Evolutionary conservation across 2,329 filamentous ascomycete genomes (phyloP).

Genomic region (Ceratocystiopsis minuta): DNA sequence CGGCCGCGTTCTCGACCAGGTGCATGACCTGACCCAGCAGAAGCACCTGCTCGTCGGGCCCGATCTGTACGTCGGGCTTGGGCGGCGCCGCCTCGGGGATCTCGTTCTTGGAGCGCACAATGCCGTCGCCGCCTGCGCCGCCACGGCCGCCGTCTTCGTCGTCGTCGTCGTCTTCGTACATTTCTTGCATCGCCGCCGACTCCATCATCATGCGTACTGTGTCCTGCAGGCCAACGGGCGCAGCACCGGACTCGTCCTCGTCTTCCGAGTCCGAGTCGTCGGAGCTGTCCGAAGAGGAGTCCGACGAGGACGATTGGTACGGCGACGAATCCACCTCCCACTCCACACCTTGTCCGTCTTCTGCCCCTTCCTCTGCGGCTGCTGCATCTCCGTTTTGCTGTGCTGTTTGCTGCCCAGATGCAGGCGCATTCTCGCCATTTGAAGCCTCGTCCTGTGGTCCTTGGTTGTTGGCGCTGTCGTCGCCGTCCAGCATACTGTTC

Average conservation of each 20-base stretch:
- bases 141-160: conserved; percentile 19
- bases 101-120: conserved; percentile 73
- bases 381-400: too few relatives aligned
- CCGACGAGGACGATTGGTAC: conserved; percentile 30
- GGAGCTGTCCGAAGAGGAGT: conserved; percentile 22
- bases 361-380: background rate
- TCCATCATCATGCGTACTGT: conserved; percentile 74
- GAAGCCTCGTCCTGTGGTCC: too few relatives aligned
- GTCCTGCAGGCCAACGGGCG: conserved; percentile 59
- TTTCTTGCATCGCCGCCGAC: conserved; percentile 34
- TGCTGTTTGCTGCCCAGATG: background rate
- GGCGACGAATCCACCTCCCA: conserved; percentile 74
- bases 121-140: conserved; percentile 18
- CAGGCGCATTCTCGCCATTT: too few relatives aligned
- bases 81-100: conserved; percentile 41
- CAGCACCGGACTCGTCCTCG: conserved; percentile 37
- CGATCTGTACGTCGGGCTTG: conserved; percentile 65
- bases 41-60: conserved; percentile 56
- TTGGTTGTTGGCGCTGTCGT: background rate
- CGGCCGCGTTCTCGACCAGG: conserved; percentile 58
- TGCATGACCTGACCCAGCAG: conserved; percentile 59
- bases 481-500: conserved; percentile 8
- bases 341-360: conserved; percentile 25
- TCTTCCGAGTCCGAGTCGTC: conserved; percentile 33
- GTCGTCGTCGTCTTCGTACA: conserved; percentile 21